Evolutionary conservation across 495 filamentous ascomycete genomes (phyloP), one percentile per base, ranked within the genome.

Genomic region (Xylaria scruposa): DNA sequence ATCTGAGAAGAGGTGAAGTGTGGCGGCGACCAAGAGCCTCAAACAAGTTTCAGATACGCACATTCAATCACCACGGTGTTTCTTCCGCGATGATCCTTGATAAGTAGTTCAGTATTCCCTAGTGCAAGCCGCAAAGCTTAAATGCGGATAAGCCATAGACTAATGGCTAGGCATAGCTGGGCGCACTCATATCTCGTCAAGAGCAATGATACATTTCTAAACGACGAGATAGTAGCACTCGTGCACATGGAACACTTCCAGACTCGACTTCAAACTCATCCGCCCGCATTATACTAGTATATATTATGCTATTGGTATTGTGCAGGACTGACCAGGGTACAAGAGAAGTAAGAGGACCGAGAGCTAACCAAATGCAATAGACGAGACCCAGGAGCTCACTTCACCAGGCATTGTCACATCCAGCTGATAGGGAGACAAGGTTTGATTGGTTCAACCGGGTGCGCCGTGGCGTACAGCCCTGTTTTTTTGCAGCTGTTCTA

Each of bases 61-160:
- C 17, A 60, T 38, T 59, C 31, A 63, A 44, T 49, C 62, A 65
- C 24, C 15, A 5, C 29, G 38, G n/a, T n/a, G 13, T 44, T 15
- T 63, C 38, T 24, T 44, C 36, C 26, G 12, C 42, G 21, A 33
- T 49, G 40, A 49, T 49, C 40, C 62, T 47, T 47, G 42, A 63
- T 44, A 8, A 56, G 13, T 63, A 63, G 38, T 21, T 63, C 38
- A 44, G 21, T 29, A 63, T 42, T 40, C n/a, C 33, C 21, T 42
- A 42, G 38, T 42, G 38, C 42, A 42, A 63, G 60, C 42, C 62
- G 24, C 40, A 65, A 65, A 65, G 62, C 62, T 65, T 65, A 49
- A 47, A 2, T 21, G 13, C 7, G 42, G 24, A 47, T 49, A 33
- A 44, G 42, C 42, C 62, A 44, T 12, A 46, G 3, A 47, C 62